These are phyloP conservation scores for Symmetrospora coprosmae DNA, from an alignment of 768 basidiomycete species.

Conservation along the genomic window DNA sequence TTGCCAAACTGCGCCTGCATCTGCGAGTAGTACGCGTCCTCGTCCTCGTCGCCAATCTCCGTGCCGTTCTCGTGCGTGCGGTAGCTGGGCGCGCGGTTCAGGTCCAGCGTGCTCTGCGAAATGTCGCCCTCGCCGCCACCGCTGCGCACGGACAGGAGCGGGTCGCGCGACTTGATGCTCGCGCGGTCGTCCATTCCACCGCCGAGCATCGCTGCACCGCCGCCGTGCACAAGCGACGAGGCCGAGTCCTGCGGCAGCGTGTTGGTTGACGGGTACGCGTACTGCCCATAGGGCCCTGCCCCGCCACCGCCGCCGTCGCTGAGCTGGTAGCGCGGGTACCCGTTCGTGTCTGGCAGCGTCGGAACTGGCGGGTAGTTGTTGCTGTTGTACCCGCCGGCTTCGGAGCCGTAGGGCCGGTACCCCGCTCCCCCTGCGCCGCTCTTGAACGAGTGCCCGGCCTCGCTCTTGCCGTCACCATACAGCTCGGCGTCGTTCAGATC, in stretches of 20 bases:
- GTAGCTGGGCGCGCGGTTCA: background rate
- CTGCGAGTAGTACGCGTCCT: too few relatives aligned
- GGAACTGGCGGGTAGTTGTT: background rate
- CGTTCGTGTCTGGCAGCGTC: background rate
- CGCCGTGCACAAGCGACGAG: background rate
- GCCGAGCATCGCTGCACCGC: too few relatives aligned
- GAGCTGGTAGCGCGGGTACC: background rate
- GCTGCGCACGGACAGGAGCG: background rate
- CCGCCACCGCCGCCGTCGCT: background rate
- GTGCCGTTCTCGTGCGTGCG: too few relatives aligned
- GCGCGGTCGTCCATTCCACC: background rate
- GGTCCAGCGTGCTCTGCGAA: background rate
- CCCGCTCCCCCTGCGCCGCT: conserved; percentile 8
- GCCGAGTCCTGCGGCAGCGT: background rate
- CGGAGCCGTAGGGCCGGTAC: background rate
- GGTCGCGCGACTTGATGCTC: background rate
- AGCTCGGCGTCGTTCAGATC: conserved; percentile 54
- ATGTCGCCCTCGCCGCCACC: background rate
- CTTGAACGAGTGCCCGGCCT: background rate
- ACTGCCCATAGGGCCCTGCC: too few relatives aligned
- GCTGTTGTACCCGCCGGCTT: background rate
- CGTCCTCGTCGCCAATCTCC: too few relatives aligned
- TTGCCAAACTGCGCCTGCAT: too few relatives aligned
- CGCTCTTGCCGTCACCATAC: conserved; percentile 3
- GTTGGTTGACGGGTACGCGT: too few relatives aligned